A percentile compares a stretch with the other conserved stretches of the same genome.
phyloP scores from a whole-genome alignment of 2,329 filamentous ascomycete genomes.

The Penicillium sp. region DNA sequence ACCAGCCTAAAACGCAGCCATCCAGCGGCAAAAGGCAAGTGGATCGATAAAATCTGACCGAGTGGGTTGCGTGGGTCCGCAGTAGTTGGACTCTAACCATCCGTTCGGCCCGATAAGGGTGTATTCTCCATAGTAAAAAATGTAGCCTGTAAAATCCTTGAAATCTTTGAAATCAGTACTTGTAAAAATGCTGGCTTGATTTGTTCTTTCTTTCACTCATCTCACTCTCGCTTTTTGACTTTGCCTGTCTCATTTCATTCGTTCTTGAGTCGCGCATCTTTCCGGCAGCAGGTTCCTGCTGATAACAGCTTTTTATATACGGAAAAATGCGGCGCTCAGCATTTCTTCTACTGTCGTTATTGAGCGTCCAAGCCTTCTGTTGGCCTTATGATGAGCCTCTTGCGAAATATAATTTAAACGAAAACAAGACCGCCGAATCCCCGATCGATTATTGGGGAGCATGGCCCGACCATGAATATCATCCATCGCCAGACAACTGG shows the following conservation, averaged over 20 bases:
- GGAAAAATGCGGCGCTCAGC: slow-evolving; percentile 7
- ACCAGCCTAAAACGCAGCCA: neutral
- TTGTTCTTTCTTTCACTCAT: slow-evolving; percentile 5
- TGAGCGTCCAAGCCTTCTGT: slow-evolving; percentile 7
- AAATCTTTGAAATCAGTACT: neutral
- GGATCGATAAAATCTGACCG: slow-evolving; percentile 2
- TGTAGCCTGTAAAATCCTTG: neutral
- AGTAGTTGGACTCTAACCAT: neutral
- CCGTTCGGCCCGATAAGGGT: slow-evolving; percentile 6
- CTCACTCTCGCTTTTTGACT: slow-evolving; percentile 4
- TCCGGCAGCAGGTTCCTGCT: slow-evolving; percentile 6
- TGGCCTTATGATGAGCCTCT: slow-evolving; percentile 54
- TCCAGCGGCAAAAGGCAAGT: neutral
- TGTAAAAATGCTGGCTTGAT: neutral
- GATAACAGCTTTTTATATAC: slow-evolving; percentile 3
- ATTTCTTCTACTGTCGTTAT: slow-evolving; percentile 7
- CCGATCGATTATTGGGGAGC: slow-evolving; percentile 61
- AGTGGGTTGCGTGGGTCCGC: neutral
- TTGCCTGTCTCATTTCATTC: neutral
- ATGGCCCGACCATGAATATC: slow-evolving; percentile 55
- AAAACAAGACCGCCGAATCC: slow-evolving; percentile 55
- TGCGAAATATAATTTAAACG: slow-evolving; percentile 62
- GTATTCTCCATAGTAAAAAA: slow-evolving; percentile 3
- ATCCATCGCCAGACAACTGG: slow-evolving; percentile 62
- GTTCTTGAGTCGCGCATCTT: slow-evolving; percentile 1